Conservation (phyloP, 768 basidiomycete species). For the Filobasidium wieringae region DNA sequence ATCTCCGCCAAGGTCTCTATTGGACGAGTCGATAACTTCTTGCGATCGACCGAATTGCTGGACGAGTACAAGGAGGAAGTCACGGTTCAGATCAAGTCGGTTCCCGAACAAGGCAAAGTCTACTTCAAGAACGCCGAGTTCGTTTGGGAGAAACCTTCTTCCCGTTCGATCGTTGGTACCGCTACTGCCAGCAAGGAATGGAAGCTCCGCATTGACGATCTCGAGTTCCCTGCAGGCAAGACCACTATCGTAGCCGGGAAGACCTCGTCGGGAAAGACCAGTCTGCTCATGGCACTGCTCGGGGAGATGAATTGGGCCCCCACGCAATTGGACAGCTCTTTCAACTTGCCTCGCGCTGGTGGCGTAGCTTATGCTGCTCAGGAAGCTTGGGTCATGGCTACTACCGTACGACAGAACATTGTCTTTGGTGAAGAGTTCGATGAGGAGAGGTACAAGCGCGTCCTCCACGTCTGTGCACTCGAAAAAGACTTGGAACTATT, state of each 20-base stretch:
- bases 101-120: background rate
- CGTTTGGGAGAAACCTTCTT: constrained; percentile 40
- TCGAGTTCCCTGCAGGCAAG: constrained; percentile 38
- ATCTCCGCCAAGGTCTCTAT: constrained; percentile 53
- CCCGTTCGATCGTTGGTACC: background rate
- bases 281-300: constrained; percentile 29
- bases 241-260: constrained; percentile 40
- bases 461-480: constrained; percentile 38
- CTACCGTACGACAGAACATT: constrained; percentile 47
- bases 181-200: constrained; percentile 26
- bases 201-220: constrained; percentile 32
- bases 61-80: constrained; percentile 23
- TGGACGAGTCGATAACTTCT: constrained; percentile 48
- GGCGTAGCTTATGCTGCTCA: constrained; percentile 73
- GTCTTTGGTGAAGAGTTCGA: constrained; percentile 45
- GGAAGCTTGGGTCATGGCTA: constrained; percentile 75
- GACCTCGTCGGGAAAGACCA: constrained; percentile 39
- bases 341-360: constrained; percentile 53
- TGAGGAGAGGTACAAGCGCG: constrained; percentile 42
- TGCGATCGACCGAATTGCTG: constrained; percentile 40
- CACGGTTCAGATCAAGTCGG: constrained; percentile 7
- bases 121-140: constrained; percentile 28
- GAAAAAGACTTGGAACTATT: constrained; percentile 45
- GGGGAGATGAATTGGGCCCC: constrained; percentile 42
- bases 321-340: constrained; percentile 47